Conservation (phyloP, 441 rosid genomes). For the Omphalea diandra region DNA sequence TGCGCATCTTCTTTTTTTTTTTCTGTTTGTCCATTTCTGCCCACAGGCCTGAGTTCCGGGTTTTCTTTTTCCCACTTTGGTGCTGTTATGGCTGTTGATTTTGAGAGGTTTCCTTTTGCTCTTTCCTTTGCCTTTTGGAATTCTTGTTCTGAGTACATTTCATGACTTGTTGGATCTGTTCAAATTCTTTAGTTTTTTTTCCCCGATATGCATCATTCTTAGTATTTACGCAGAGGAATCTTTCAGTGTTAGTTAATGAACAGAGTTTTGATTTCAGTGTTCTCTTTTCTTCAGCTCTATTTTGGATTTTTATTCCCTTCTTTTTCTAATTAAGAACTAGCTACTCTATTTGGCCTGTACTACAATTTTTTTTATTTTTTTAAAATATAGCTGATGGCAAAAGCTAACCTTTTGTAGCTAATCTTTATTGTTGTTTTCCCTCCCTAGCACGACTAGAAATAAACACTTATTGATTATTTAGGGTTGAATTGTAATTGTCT, state of each 20-base stretch:
- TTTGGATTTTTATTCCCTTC: not conserved
- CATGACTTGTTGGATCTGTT: conserved; percentile 1
- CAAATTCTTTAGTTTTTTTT: not conserved
- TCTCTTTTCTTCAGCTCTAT: not conserved
- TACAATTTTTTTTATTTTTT: no score
- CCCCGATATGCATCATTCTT: not conserved
- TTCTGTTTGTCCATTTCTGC: no score
- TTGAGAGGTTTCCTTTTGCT: not conserved
- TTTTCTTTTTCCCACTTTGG: no score
- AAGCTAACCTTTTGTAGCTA: no score
- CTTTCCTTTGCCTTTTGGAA: no score
- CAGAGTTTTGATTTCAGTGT: not conserved
- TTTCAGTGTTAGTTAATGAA: not conserved
- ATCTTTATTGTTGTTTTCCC: no score
- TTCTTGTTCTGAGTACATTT: not conserved
- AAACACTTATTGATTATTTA: no score
- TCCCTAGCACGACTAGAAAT: not conserved
- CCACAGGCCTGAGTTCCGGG: no score
- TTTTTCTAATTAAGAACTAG: not conserved
- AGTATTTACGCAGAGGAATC: not conserved
- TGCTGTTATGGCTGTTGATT: not conserved
- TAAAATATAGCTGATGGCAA: no score
- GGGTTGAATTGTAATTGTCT: not conserved
- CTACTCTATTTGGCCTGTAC: not conserved
- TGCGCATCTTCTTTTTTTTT: no score